Base-by-base conservation (phyloP, 345 rosid genomes). In the Psidium friedrichsthalianum region DNA sequence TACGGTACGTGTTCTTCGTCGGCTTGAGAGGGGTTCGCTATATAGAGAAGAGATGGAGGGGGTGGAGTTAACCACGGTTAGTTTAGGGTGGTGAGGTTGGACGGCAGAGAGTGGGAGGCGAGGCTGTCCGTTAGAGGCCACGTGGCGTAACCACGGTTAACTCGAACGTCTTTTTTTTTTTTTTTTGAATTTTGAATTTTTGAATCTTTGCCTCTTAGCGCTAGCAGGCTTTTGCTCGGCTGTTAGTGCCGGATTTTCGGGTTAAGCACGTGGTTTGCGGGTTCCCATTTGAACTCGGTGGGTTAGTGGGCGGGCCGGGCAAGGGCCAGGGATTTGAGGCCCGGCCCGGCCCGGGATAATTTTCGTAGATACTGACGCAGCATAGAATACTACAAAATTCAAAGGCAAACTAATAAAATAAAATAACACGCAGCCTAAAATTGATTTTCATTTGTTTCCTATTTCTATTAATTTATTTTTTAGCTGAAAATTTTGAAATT, bases 61-160 rank as follows among this genome's bases (percentile, higher is more conserved):
- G 18, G 15, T 0, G 1, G 0, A 76, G 42, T 51, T 82, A 40
- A 82, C 84, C 58, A 42, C 32, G 84, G 59, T 54, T 42, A 29
- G 51, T 20, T 61, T 18, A 0, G 27, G 59, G 8, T 82, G 47
- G 84, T 82, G 18, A 32, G 61, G 36, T 27, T 53, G 61, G 84
- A 32, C 84, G 84, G 85, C 51, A 3, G 89, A 84, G 82, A 86
- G 53, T 11, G 56, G 82, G 56, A 36, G 42, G 40, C 8, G 74
- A 15, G 36, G 21, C 22, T 4, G 74, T 32, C 6, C 24, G 11
- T 2, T 69, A 0, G 13, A 16, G 78, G 0, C 78, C 78, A 69
- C 78, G 78, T 69, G 24, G 78, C 44, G 32, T 32, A 32, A 69
- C 78, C 78, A 20, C 24, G 78, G 78, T 32, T 69, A 69, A 20